Percentiles rank a stretch among this genome's conserved stretches.
Conservation (phyloP, 2,329 filamentous ascomycete genomes). For the Fusarium subglutinans region DNA sequence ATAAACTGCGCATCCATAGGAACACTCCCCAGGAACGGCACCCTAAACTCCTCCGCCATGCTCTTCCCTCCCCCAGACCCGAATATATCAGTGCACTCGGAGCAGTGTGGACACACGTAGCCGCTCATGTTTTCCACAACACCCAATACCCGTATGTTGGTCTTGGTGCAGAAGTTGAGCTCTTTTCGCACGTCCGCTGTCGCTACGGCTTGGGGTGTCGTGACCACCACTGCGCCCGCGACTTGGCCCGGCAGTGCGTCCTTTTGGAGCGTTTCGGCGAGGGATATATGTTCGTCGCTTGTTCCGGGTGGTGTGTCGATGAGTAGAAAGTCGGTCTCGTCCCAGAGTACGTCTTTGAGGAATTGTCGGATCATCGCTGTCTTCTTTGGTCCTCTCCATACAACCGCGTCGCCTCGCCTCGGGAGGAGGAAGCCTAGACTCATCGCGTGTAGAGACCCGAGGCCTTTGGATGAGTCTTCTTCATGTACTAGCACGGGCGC, state of each 20-base stretch:
- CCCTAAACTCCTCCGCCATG: conserved; percentile 87
- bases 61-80: conserved; percentile 87
- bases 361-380: conserved; percentile 99
- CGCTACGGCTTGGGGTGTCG: conserved; percentile 92
- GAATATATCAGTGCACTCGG: conserved; percentile 93
- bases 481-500: conserved; percentile 86
- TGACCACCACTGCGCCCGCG: conserved; percentile 91
- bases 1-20: conserved; percentile 96
- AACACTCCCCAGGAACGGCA: conserved; percentile 85
- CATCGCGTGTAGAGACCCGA: conserved; percentile 82
- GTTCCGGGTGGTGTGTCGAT: conserved; percentile 97
- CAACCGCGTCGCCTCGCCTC: conserved; percentile 86
- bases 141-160: conserved; percentile 79
- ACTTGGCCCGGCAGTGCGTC: conserved; percentile 73
- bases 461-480: conserved; percentile 57
- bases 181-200: conserved; percentile 95
- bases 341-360: conserved; percentile 89
- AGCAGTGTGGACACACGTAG: conserved; percentile 82
- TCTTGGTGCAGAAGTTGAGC: conserved; percentile 91
- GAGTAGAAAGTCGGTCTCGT: conserved; percentile 86
- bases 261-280: conserved; percentile 83
- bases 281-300: conserved; percentile 95
- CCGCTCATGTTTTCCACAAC: conserved; percentile 98
- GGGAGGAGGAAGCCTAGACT: conserved; percentile 91
- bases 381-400: conserved; percentile 98